Evolutionary conservation across 495 filamentous ascomycete species (phyloP).

Genomic region (Aspergillus olivimuriae): DNA sequence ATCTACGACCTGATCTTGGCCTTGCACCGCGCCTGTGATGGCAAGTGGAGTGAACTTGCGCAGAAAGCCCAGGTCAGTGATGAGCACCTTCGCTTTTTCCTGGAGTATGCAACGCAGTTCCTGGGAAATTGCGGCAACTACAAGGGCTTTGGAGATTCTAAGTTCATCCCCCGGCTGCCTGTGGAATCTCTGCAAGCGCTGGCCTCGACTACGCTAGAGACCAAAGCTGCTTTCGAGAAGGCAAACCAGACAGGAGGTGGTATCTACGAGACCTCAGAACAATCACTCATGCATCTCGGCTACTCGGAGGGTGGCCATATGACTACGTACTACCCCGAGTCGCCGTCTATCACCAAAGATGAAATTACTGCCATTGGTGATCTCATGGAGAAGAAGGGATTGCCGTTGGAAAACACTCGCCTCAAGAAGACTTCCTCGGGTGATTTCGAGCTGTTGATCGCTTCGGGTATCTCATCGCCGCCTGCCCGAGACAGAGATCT

Average conservation of each 20-base stretch:
- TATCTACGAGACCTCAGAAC: constrained; percentile 62
- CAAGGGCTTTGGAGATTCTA: constrained; percentile 91
- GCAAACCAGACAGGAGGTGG: constrained; percentile 48
- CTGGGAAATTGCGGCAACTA: constrained; percentile 92
- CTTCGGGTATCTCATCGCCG: constrained; percentile 57
- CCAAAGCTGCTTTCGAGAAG: constrained; percentile 59
- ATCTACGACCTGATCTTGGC: constrained; percentile 90
- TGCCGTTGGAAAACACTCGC: constrained; percentile 82
- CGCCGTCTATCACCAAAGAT: constrained; percentile 72
- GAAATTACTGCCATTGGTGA: constrained; percentile 70
- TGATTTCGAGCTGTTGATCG: constrained; percentile 77
- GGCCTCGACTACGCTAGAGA: constrained; percentile 54
- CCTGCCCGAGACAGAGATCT: constrained; percentile 60
- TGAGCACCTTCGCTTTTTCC: constrained; percentile 64
- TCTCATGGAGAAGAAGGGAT: constrained; percentile 67
- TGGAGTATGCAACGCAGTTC: constrained; percentile 85
- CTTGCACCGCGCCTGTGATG: constrained; percentile 63
- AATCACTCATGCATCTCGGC: constrained; percentile 74
- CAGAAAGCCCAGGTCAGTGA: constrained; percentile 63
- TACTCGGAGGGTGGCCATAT: constrained; percentile 78
- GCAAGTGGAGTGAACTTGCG: constrained; percentile 71
- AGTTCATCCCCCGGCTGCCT: constrained; percentile 79
- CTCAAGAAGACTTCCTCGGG: constrained; percentile 66
- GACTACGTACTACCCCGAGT: constrained; percentile 89
- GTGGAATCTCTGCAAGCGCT: constrained; percentile 62